Evolutionary conservation across 2,329 filamentous ascomycete genomes (phyloP), one percentile per base, ranked within the genome.

Genomic region (Hirsutella minnesotensis): DNA sequence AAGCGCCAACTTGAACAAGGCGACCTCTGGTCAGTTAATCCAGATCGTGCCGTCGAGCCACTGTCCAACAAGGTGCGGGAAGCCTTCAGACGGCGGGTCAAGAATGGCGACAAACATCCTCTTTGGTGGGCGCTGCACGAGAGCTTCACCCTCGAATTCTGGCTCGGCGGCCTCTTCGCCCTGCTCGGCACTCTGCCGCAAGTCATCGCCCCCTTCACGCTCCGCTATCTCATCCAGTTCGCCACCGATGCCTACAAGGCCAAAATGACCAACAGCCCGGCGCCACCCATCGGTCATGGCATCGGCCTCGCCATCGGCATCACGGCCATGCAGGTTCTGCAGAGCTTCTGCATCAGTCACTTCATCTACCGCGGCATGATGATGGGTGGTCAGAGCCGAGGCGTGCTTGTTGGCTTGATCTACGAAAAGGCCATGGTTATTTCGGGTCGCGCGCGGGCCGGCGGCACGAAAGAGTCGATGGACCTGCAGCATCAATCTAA

Each of bases 311-410:
- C 88, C 2, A 61, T 96, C 44, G 90, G 86, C 9, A 82, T 96
- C 44, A 88, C 85, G 1, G 60, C 73, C 35, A 92, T 96, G 86
- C 89, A 95, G 60, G 71, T 89, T 18, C 56, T 82, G 10, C 86
- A 94, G 62, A 90, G 83, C 58, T 56, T 94, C 49, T 78, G 79
- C 21, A 86, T 81, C 2, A 94, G 89, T 55, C 90, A 96, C 56
- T 95, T 94, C 64, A 82, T 96, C 56, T 96, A 90, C 56, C 79
- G 81, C 19, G 88, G 90, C 19, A 94, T 95, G 83, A 81, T 94
- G 65, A 78, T 94, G 33, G 92, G 90, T 48, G 92, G 87, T 0
- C 82, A 95, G 64, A 67, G 77, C 8, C 76, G 90, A 57, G 87
- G 81, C 1, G 83, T 86, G 0, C 67, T 96, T 36, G 94, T 95